Evolutionary conservation across 371 early-diverging fungal species (phyloP).

Genomic region (Mucor lusitanicus): DNA sequence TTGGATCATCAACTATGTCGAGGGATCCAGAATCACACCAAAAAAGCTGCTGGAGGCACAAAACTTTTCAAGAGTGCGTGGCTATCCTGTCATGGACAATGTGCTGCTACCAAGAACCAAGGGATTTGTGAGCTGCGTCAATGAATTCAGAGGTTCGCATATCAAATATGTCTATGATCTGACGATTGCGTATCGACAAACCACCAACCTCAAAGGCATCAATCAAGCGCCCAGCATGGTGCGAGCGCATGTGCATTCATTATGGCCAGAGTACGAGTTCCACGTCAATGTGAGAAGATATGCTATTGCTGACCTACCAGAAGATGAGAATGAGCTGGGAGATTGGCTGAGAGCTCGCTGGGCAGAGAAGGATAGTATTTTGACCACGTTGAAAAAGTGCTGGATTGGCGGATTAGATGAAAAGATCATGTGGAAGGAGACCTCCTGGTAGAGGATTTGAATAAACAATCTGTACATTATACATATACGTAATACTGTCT

Average conservation of each 20-base stretch:
- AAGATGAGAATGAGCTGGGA: constrained; percentile 55
- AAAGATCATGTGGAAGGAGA: constrained; percentile 41
- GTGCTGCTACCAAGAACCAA: constrained; percentile 81
- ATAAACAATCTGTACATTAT: background rate
- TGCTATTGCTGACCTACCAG: constrained; percentile 61
- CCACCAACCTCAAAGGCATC: constrained; percentile 30
- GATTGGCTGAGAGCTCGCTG: constrained; percentile 66
- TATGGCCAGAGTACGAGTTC: constrained; percentile 67
- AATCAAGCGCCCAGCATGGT: constrained; percentile 63
- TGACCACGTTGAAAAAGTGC: constrained; percentile 48
- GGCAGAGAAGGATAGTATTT: constrained; percentile 64
- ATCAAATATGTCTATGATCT: constrained; percentile 70
- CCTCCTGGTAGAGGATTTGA: constrained; percentile 8
- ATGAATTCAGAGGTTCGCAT: constrained; percentile 63
- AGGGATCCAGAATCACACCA: constrained; percentile 70
- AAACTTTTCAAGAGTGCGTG: constrained; percentile 59
- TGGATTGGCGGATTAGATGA: constrained; percentile 28
- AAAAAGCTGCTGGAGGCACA: constrained; percentile 64
- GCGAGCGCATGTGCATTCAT: constrained; percentile 53
- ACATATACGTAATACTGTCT: background rate
- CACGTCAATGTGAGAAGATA: constrained; percentile 68
- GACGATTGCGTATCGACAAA: constrained; percentile 65
- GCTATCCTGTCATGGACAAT: constrained; percentile 63
- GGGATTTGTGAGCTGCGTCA: constrained; percentile 73
- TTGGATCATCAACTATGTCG: constrained; percentile 76